Evolutionary conservation across 176 grass and related monocot genomes (phyloP).

Genomic region (Rhipidocladum racemiflorum): DNA sequence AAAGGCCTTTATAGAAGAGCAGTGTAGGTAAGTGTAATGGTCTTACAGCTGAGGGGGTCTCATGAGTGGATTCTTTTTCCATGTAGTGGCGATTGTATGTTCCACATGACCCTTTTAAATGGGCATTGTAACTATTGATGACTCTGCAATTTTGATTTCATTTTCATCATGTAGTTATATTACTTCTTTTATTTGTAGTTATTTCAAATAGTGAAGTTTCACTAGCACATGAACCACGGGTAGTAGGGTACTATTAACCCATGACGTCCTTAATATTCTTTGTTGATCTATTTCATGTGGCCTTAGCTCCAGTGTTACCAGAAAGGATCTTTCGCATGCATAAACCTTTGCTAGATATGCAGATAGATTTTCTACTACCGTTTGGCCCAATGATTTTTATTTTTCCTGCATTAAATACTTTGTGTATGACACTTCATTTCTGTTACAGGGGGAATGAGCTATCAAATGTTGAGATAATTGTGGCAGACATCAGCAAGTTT

Average conservation of each 20-base stretch:
- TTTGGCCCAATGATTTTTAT: background rate
- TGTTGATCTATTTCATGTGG: background rate
- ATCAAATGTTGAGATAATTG: constrained; percentile 84
- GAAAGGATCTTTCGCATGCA: constrained; percentile 14
- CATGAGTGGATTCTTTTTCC: background rate
- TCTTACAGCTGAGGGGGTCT: background rate
- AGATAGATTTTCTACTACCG: background rate
- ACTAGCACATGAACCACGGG: background rate
- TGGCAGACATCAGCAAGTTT: constrained; percentile 89
- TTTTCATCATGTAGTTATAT: background rate
- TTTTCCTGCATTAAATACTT: background rate
- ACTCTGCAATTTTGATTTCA: background rate
- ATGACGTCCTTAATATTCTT: background rate
- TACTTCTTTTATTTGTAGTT: background rate
- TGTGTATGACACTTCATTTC: background rate
- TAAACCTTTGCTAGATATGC: background rate
- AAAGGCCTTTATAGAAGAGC: constrained; percentile 81
- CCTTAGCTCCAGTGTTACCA: background rate
- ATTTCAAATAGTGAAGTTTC: background rate
- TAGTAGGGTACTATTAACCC: background rate
- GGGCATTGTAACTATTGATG: background rate
- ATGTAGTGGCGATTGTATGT: background rate
- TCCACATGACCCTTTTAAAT: background rate
- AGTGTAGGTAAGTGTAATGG: constrained; percentile 48
- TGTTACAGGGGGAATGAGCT: constrained; percentile 62